Evolutionary conservation across 805 yeast genomes (phyloP), one percentile per base, ranked within the genome.

Genomic region (Candida wancherniae): DNA sequence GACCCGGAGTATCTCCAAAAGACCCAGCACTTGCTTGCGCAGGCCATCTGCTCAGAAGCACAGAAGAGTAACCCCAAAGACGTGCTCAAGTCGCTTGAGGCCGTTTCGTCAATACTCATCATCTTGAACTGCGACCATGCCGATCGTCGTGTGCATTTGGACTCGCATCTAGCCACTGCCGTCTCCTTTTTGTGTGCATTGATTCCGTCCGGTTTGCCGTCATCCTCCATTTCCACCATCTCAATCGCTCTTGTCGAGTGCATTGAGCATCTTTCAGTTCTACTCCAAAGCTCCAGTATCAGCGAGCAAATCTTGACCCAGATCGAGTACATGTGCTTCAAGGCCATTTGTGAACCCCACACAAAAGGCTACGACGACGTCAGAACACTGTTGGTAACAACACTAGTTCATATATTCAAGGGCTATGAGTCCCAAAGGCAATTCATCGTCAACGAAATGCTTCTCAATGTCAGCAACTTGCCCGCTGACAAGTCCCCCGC

Each of bases 381-480:
- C 26, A 53, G 55, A 22, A 36, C 21, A 15, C 47, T 40, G 9
- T 44, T 58, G 22, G 47, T 65, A 19, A 46, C 55, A 8, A 39
- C 69, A n/a, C 23, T 21, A 25, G 60, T 11, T 46, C 51, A 31
- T 22, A 57, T 76, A 8, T 77, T 73, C 47, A 45, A 48, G 20
- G 50, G 47, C 12, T 49, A 64, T 28, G 54, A 60, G 1, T 70
- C 67, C 23, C 94, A 85, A 45, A 57, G 83, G 33, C 54, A 56
- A 1, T 80, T 78, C 46, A 65, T 85, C 4, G 44, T 84, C 6
- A 71, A 71, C 31, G 92, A 85, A 48, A 44, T 82, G 2, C 44
- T 80, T 9, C 54, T 67, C 2, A 71, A 69, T 33, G 55, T 77
- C 31, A 74, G 71, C 27, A 64, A 59, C 14, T 44, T 78, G 3